phyloP scores from a whole-genome alignment of 1,284 basidiomycete genomes.

The Tausonia pullulans region DNA sequence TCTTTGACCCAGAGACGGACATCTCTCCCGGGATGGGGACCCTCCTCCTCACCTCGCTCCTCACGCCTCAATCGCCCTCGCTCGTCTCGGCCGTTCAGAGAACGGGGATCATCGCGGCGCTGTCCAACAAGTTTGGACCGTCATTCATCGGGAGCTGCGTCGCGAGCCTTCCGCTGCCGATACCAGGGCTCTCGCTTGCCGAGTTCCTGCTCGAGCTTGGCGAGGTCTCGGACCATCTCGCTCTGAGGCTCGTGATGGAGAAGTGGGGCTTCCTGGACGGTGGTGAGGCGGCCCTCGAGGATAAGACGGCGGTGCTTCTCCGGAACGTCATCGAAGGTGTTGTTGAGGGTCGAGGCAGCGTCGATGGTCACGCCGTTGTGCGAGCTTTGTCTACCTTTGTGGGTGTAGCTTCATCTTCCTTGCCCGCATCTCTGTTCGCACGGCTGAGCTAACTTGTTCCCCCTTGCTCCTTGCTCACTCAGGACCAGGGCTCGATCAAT shows the following conservation, averaged over 20 bases:
- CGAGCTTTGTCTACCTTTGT: constrained; percentile 67
- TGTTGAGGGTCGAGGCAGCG: constrained; percentile 31
- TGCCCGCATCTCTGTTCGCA: constrained; percentile 44
- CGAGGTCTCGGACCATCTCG: constrained; percentile 31
- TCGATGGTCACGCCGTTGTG: constrained; percentile 35
- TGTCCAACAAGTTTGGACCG: constrained; percentile 33
- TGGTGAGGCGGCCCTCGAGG: constrained; percentile 22
- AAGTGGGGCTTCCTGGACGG: constrained; percentile 30
- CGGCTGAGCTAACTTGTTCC: neutral
- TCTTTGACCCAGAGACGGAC: constrained; percentile 16
- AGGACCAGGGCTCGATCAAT: constrained; percentile 43
- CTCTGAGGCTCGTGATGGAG: constrained; percentile 30
- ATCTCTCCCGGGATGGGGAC: constrained; percentile 17
- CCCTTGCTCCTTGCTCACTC: constrained; percentile 12
- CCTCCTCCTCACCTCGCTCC: constrained; percentile 25
- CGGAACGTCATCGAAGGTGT: constrained; percentile 26
- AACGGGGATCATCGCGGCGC: constrained; percentile 26
- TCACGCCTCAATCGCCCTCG: constrained; percentile 22
- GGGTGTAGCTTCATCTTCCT: constrained; percentile 46
- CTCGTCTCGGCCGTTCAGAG: constrained; percentile 30
- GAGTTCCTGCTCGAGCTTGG: constrained; percentile 36
- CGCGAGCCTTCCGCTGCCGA: constrained; percentile 29
- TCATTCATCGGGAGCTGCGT: constrained; percentile 32
- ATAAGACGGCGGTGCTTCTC: constrained; percentile 25
- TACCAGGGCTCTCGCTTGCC: constrained; percentile 28